Percentiles rank a stretch among this genome's conserved stretches.
These are phyloP conservation scores for Botryotinia narcissicola DNA, from an alignment of 2,329 filamentous ascomycete species.

Conservation along the genomic window DNA sequence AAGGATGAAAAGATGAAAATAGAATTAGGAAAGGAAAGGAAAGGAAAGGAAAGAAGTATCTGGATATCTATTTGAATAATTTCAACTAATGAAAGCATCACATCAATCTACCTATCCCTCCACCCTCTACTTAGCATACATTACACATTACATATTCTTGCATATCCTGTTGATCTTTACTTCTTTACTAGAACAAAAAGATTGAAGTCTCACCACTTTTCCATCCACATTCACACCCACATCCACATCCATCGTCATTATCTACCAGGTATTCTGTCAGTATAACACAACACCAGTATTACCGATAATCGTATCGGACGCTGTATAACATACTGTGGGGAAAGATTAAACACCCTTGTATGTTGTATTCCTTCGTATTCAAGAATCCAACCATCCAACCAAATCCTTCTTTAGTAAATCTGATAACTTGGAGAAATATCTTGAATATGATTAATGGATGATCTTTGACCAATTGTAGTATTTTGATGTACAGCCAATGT, in stretches of 20 bases:
- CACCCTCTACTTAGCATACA: background rate
- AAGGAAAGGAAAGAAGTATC: background rate
- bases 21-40: background rate
- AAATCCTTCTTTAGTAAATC: background rate
- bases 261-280: background rate
- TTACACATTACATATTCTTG: background rate
- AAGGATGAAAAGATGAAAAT: background rate
- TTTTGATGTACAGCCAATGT: background rate
- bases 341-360: background rate
- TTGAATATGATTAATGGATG: background rate
- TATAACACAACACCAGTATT: background rate
- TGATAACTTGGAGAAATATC: background rate
- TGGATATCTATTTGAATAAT: too few relatives aligned
- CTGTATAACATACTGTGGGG: background rate
- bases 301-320: background rate
- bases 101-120: background rate
- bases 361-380: conserved; percentile 2
- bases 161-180: conserved; percentile 4
- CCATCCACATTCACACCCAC: background rate
- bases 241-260: background rate
- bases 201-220: background rate
- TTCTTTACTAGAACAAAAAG: background rate
- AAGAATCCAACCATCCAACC: background rate
- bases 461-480: background rate
- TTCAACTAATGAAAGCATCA: too few relatives aligned